Evolutionary conservation across 2,329 filamentous ascomycete species (phyloP).

Genomic region (Alternaria panax): DNA sequence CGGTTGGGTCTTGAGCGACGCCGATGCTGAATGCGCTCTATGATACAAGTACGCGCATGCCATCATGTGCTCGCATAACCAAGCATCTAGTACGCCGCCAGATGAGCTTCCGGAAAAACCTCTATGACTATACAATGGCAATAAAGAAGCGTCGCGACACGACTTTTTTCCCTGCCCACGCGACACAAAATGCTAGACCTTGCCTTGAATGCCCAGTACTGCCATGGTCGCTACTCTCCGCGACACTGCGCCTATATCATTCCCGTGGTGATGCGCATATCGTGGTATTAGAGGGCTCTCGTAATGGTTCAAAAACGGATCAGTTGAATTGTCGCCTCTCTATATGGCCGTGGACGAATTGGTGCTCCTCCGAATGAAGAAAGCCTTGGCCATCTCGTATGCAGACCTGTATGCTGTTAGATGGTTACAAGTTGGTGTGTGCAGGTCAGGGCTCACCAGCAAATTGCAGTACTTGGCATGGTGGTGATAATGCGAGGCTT

Average conservation of each 20-base stretch:
- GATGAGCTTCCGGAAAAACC: constrained; percentile 35
- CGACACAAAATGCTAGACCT: constrained; percentile 23
- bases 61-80: constrained; percentile 36
- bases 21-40: constrained; percentile 32
- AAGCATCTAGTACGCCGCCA: constrained; percentile 36
- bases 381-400: constrained; percentile 73
- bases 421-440: background rate
- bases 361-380: constrained; percentile 62
- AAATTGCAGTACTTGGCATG: constrained; percentile 99
- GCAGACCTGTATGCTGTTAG: constrained; percentile 60
- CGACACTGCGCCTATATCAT: constrained; percentile 23
- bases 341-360: constrained; percentile 36
- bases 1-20: constrained; percentile 4
- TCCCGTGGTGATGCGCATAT: constrained; percentile 16
- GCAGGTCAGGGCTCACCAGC: constrained; percentile 70
- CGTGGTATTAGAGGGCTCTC: constrained; percentile 11
- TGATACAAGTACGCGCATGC: constrained; percentile 41
- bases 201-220: constrained; percentile 30
- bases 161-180: constrained; percentile 23
- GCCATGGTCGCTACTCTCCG: constrained; percentile 18
- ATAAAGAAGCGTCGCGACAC: constrained; percentile 23
- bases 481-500: constrained; percentile 91
- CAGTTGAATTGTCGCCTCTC: constrained; percentile 2
- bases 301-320: constrained; percentile 7
- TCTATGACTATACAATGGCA: constrained; percentile 41